A percentile compares a stretch with the other conserved stretches of the same genome.
Conservation (phyloP, 768 basidiomycete species). For the Mycena belliarum region DNA sequence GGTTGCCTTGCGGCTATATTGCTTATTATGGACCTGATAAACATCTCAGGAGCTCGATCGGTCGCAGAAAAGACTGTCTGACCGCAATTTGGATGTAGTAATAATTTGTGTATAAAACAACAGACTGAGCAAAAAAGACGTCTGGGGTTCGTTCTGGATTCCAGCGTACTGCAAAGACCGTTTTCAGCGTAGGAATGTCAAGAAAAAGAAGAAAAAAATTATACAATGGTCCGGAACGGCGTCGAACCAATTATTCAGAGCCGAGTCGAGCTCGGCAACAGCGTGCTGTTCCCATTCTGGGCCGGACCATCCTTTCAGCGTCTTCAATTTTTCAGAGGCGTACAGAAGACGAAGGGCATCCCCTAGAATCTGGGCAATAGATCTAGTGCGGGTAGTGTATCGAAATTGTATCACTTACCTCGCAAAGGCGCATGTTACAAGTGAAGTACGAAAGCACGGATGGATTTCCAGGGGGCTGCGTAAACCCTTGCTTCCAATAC, state of each 20-base stretch:
- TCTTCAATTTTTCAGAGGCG: conserved; percentile 41
- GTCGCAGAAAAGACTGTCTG: neutral
- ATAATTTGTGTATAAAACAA: conserved; percentile 40
- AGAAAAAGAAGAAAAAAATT: conserved; percentile 4
- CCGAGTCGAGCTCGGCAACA: conserved; percentile 63
- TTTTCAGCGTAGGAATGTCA: neutral
- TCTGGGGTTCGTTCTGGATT: conserved; percentile 23
- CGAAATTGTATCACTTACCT: conserved; percentile 24
- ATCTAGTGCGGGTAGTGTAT: neutral
- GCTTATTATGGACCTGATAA: conserved; percentile 25
- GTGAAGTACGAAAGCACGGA: conserved; percentile 55
- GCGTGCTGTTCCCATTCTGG: conserved; percentile 56
- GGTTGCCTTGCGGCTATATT: conserved; percentile 9
- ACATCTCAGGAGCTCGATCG: neutral
- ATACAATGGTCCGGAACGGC: conserved; percentile 56
- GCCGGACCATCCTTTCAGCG: conserved; percentile 41
- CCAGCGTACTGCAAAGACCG: conserved; percentile 21
- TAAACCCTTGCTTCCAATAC: conserved; percentile 52
- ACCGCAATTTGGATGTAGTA: conserved; percentile 45
- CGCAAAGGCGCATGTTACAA: conserved; percentile 52
- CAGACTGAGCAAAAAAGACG: conserved; percentile 39
- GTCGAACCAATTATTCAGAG: conserved; percentile 62
- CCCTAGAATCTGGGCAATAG: conserved; percentile 43
- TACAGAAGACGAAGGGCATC: conserved; percentile 62
- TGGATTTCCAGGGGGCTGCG: conserved; percentile 63